Percentiles rank a stretch among this genome's conserved stretches.
Evolutionary conservation across 345 rosid genomes (phyloP).

Genomic region (Eucalyptus sideroxylon): DNA sequence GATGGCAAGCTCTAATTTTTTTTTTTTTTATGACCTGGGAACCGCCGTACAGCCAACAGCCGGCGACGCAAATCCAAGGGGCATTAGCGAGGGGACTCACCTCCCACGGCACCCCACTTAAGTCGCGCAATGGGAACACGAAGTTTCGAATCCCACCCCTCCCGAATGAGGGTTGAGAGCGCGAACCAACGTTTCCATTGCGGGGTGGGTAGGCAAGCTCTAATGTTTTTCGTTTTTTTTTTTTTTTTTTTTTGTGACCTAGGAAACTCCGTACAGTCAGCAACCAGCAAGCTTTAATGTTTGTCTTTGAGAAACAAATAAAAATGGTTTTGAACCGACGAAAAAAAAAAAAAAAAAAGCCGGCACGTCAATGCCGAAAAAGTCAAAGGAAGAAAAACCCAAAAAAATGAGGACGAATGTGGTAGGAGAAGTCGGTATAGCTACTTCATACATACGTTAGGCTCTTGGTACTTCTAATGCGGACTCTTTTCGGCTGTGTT

Average conservation of each 20-base stretch:
- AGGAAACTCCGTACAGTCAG: no score
- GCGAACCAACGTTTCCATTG: no score
- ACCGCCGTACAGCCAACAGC: no score
- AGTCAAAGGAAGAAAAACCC: not conserved
- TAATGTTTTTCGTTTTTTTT: no score
- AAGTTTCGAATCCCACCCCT: no score
- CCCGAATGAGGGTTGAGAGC: no score
- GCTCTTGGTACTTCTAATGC: not conserved
- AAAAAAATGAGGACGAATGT: not conserved
- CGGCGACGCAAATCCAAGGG: accelerated
- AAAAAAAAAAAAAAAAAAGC: not conserved
- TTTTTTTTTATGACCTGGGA: not conserved
- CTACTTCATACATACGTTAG: not conserved
- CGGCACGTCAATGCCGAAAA: not conserved
- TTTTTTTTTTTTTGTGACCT: no score
- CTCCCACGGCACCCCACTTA: no score
- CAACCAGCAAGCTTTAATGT: not conserved
- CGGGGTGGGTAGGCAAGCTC: no score
- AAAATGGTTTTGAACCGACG: not conserved
- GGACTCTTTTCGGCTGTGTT: not conserved
- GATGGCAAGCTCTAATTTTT: no score
- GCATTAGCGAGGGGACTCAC: accelerated
- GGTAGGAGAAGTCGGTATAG: not conserved
- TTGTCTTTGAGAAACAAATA: not conserved
- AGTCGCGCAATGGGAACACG: no score